phyloP scores from a whole-genome alignment of 2,329 filamentous ascomycete genomes.

The Botrytis medusae region DNA sequence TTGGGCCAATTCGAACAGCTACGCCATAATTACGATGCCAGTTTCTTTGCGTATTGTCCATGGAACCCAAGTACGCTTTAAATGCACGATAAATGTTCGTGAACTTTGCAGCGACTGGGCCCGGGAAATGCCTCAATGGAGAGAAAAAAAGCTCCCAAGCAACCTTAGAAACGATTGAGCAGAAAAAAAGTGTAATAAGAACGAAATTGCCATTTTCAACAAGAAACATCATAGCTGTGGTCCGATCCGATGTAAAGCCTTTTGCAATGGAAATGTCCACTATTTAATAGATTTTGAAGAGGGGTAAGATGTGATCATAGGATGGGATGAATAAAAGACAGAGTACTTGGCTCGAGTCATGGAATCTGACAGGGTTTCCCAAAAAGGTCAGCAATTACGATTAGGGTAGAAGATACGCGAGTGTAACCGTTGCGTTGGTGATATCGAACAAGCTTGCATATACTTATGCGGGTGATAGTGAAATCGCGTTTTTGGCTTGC shows the following conservation, averaged over 20 bases:
- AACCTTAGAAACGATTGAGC: neutral
- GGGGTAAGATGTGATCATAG: neutral
- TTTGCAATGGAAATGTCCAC: neutral
- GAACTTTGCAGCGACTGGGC: neutral
- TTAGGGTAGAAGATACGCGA: neutral
- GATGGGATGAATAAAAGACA: neutral
- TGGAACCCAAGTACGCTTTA: neutral
- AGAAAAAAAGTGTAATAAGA: neutral
- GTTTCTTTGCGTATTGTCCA: neutral
- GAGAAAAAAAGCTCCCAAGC: neutral
- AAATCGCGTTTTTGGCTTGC: neutral
- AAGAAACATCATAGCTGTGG: neutral
- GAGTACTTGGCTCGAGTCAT: neutral
- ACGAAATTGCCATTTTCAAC: neutral
- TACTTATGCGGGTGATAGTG: neutral
- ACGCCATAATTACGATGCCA: conserved; percentile 10
- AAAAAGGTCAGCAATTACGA: neutral
- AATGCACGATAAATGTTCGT: conserved; percentile 1
- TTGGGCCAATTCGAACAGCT: conserved; percentile 14
- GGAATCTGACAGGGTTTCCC: neutral
- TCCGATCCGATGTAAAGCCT: neutral
- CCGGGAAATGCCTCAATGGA: neutral
- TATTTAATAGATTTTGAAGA: neutral
- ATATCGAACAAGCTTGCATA: neutral
- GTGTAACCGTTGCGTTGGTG: neutral